Percentiles rank a stretch among this genome's conserved stretches.
These are phyloP conservation scores for Clohesyomyces aquaticus DNA, from an alignment of 495 filamentous ascomycete genomes.

Conservation along the genomic window DNA sequence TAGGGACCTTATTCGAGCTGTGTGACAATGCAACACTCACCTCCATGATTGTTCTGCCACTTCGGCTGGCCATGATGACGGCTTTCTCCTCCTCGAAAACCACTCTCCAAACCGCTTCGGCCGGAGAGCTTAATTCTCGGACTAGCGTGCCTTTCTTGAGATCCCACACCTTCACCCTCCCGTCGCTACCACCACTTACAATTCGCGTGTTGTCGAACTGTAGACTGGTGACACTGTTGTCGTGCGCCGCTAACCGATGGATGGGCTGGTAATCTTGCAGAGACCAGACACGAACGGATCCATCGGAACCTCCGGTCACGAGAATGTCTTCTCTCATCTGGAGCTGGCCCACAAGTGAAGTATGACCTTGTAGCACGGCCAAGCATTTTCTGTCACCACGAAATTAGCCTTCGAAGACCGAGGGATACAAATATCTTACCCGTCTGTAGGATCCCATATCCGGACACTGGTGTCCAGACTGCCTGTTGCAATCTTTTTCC, in stretches of 20 bases:
- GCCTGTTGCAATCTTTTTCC: slow-evolving; percentile 88
- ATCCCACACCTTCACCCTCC: slow-evolving; percentile 97
- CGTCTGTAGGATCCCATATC: slow-evolving; percentile 92
- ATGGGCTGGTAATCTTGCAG: slow-evolving; percentile 85
- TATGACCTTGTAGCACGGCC: slow-evolving; percentile 95
- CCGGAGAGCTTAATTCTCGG: slow-evolving; percentile 83
- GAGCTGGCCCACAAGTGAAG: slow-evolving; percentile 93
- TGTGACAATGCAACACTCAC: slow-evolving; percentile 54
- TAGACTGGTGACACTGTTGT: slow-evolving; percentile 95
- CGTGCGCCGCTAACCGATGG: slow-evolving; percentile 93
- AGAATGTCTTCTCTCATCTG: slow-evolving; percentile 93
- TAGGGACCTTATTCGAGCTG: background rate
- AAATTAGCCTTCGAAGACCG: slow-evolving; percentile 34
- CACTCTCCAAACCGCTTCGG: slow-evolving; percentile 95
- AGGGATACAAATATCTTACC: slow-evolving; percentile 57
- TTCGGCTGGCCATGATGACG: slow-evolving; percentile 88
- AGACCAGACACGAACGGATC: slow-evolving; percentile 94
- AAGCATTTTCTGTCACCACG: slow-evolving; percentile 65
- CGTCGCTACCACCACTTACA: slow-evolving; percentile 93
- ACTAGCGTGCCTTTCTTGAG: slow-evolving; percentile 87
- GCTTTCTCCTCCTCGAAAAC: slow-evolving; percentile 98
- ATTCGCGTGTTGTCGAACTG: slow-evolving; percentile 95
- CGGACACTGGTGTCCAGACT: slow-evolving; percentile 95
- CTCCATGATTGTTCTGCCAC: slow-evolving; percentile 92
- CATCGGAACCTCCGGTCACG: slow-evolving; percentile 94